phyloP scores from a whole-genome alignment of 2,329 filamentous ascomycete species.

The Fusarium cicatricum region DNA sequence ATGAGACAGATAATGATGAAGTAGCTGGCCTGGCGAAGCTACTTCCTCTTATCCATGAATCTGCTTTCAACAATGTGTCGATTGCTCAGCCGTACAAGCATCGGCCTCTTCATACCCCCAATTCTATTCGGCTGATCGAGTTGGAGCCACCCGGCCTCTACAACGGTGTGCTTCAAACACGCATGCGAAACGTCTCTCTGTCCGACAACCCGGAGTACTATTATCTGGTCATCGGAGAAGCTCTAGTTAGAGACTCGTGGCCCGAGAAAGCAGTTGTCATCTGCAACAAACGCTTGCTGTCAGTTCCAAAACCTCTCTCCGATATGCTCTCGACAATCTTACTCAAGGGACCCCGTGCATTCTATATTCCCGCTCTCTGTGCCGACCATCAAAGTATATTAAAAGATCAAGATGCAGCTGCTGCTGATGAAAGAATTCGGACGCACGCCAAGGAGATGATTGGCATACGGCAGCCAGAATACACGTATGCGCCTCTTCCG shows the following conservation, averaged over 20 bases:
- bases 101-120: not conserved
- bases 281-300: constrained; percentile 17
- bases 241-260: constrained; percentile 5
- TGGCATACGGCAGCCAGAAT: constrained; percentile 14
- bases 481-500: constrained; percentile 6
- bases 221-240: constrained; percentile 11
- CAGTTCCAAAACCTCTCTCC: constrained; percentile 4
- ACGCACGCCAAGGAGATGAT: constrained; percentile 7
- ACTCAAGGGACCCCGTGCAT: constrained; percentile 8
- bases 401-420: not conserved
- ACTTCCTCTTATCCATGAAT: constrained; percentile 1
- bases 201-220: constrained; percentile 10
- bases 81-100: constrained; percentile 6
- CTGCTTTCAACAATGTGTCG: constrained; percentile 4
- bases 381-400: not conserved
- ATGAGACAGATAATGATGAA: constrained; percentile 2
- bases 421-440: constrained; percentile 8
- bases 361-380: constrained; percentile 3
- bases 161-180: constrained; percentile 9
- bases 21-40: not conserved
- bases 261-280: constrained; percentile 14
- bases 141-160: constrained; percentile 2
- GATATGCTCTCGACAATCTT: constrained; percentile 12
- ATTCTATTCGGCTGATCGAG: constrained; percentile 13
- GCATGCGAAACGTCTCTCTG: constrained; percentile 12